Evolutionary conservation across 768 basidiomycete species (phyloP), one percentile per base, ranked within the genome.

Genomic region (Phanerochaete carnosa): DNA sequence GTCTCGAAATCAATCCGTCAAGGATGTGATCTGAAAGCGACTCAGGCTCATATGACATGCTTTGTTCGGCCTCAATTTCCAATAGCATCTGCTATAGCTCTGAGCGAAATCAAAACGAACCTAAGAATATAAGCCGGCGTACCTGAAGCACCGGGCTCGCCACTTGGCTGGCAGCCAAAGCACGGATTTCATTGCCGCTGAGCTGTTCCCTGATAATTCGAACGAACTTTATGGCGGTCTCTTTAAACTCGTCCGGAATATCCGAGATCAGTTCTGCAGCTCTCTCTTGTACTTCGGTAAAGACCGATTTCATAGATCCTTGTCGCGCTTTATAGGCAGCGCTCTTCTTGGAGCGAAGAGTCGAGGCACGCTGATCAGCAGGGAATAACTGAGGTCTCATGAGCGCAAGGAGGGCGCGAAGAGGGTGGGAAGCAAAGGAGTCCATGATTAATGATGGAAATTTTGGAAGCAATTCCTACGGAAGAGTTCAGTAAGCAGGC

Each of bases 381-480:
- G 76, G 63, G 3, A 81, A 78, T 1, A 84, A 68, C 29, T 78
- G 74, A 0, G 92, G 90, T 15, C 84, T 86, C n/a, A 97, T 78
- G 45, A 97, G 78, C 4, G 89, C 69, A 15, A 98, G 81, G 2
- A 98, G 74, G 25, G 89, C 85, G 37, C 95, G 88, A 49, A 96
- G 64, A 45, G 95, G 92, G 65, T 98, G 96, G 0, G 96, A 95
- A 35, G 90, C 94, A 67, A 94, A 96, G 32, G 90, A 87, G 66
- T 96, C 87, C 77, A 88, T 86, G 43, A 96, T 75, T 46, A 95
- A 82, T 8, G 79, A 75, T 0, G 85, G 72, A 33, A 95, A 76
- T 3, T 74, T 72, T 0, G 88, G 85, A 1, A 86, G 67, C 33
- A 98, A 68, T 80, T 95, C 94, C 89, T 94, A 43, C 29, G 11